These are phyloP conservation scores for Colletotrichum destructivum DNA, from an alignment of 2,329 filamentous ascomycete genomes.

Conservation along the genomic window DNA sequence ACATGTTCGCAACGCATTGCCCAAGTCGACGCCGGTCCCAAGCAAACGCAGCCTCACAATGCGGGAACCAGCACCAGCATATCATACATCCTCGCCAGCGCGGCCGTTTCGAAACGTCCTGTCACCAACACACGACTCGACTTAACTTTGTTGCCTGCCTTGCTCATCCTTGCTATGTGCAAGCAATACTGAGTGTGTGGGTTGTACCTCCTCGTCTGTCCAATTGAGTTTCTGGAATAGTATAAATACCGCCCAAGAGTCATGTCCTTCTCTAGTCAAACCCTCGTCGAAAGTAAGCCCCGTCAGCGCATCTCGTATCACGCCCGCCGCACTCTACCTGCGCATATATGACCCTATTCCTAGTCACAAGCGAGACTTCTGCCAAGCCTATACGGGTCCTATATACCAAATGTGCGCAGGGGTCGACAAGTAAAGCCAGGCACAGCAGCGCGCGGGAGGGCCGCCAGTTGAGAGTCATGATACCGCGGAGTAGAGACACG, in stretches of 20 bases:
- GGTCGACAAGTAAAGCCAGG: not conserved
- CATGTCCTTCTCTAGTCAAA: not conserved
- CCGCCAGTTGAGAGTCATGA: not conserved
- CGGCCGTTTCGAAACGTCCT: constrained; percentile 37
- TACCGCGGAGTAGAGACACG: not conserved
- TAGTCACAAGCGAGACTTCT: not conserved
- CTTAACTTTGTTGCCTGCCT: not conserved
- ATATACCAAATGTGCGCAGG: not conserved
- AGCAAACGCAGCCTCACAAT: constrained; percentile 23
- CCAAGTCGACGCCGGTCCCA: constrained; percentile 5
- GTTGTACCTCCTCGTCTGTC: not conserved
- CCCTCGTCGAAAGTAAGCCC: not conserved
- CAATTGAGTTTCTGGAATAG: not conserved
- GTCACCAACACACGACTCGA: not conserved
- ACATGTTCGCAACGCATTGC: constrained; percentile 1
- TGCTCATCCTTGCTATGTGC: constrained; percentile 5
- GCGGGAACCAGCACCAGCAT: not conserved
- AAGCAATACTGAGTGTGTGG: not conserved
- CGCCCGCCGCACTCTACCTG: constrained; percentile 28
- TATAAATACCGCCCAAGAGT: not conserved
- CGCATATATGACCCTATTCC: constrained; percentile 29
- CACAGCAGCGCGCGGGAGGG: not conserved
- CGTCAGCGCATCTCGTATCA: not conserved
- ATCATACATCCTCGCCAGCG: constrained; percentile 6
- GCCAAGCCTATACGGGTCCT: constrained; percentile 15